Evolutionary conservation across 2,329 filamentous ascomycete species (phyloP).

Genomic region (Didymella exigua): DNA sequence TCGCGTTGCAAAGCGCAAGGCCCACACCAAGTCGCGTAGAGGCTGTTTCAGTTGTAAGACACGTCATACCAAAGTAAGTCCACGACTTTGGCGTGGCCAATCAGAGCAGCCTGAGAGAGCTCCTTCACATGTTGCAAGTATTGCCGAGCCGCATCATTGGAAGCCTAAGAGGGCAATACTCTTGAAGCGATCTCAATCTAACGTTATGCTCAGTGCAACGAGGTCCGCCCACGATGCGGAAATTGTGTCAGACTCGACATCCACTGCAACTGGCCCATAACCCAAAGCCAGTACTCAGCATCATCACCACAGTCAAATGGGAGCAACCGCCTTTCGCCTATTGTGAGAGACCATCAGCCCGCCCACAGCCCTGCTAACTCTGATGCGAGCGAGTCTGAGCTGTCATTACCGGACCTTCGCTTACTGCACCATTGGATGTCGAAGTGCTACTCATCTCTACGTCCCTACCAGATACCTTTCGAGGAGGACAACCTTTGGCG

Average conservation of each 20-base stretch:
- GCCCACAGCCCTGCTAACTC: not conserved
- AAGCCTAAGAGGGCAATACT: not conserved
- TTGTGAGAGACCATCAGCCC: not conserved
- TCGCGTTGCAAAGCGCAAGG: slow-evolving; percentile 37
- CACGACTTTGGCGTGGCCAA: slow-evolving; percentile 2
- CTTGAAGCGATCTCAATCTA: not conserved
- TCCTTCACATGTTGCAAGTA: not conserved
- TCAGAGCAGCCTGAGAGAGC: not conserved
- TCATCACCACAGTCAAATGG: slow-evolving; percentile 26
- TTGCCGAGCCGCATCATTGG: not conserved
- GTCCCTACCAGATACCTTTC: slow-evolving; percentile 19
- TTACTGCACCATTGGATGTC: slow-evolving; percentile 40
- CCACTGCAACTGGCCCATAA: slow-evolving; percentile 36
- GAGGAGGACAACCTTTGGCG: slow-evolving; percentile 24
- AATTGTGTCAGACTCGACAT: slow-evolving; percentile 41
- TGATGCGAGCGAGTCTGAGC: slow-evolving; percentile 18
- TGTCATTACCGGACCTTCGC: slow-evolving; percentile 36
- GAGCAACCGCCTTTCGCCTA: slow-evolving; percentile 10
- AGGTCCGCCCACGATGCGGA: slow-evolving; percentile 36
- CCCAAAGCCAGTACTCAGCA: slow-evolving; percentile 24
- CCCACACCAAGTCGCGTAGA: slow-evolving; percentile 41
- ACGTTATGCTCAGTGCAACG: slow-evolving; percentile 35
- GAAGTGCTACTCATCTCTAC: slow-evolving; percentile 28
- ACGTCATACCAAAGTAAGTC: slow-evolving; percentile 40
- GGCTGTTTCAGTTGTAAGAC: slow-evolving; percentile 43